Evolutionary conservation across 768 basidiomycete species (phyloP), one percentile per base, ranked within the genome.

Genomic region (Collybiopsis luxurians): DNA sequence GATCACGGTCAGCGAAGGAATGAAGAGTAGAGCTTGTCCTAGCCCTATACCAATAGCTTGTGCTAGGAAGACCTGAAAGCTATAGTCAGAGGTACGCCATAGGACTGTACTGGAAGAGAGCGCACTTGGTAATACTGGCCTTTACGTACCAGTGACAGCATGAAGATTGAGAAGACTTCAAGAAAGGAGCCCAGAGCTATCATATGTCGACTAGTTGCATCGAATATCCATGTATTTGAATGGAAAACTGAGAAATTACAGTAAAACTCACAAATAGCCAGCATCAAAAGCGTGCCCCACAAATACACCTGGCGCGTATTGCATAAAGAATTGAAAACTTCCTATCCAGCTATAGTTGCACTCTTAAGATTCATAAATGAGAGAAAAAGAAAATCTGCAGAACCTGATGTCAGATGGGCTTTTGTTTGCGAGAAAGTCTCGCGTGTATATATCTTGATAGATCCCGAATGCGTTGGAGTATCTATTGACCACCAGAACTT

Each of bases 41-140:
- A 76, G 68, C 9, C 83, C 81, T n/a, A 74, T 66, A 0, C 70
- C 76, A 24, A 84, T 61, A 6, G 79, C 79, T 61, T 82, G 79
- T 1, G 74, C 67, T 9, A 81, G 64, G 63, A 79, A 77, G 9
- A 81, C 74, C 62, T 75, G 70, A 28, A 74, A 73, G 28, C 71
- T 74, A 55, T 57, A 23, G 61, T 17, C 68, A 60, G n/a, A 72
- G 52, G 9, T 69, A 74, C 11, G 54, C 73, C 71, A 21, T 67
- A 19, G 0, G 66, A 69, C 26, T 27, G 27, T 55, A 49, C 28
- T 58, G 60, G 26, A 43, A 19, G 13, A 15, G 24, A 26, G n/a
- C 19, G 24, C 17, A 28, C 39, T 39, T 44, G 51, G 47, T 55
- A 31, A 13, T 21, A 55, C 36, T 51, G 50, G 21, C 36, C 50